Evolutionary conservation across 169 alveolate genomes (phyloP), one percentile per base, ranked within the genome.

Genomic region (Plasmodium inui): DNA sequence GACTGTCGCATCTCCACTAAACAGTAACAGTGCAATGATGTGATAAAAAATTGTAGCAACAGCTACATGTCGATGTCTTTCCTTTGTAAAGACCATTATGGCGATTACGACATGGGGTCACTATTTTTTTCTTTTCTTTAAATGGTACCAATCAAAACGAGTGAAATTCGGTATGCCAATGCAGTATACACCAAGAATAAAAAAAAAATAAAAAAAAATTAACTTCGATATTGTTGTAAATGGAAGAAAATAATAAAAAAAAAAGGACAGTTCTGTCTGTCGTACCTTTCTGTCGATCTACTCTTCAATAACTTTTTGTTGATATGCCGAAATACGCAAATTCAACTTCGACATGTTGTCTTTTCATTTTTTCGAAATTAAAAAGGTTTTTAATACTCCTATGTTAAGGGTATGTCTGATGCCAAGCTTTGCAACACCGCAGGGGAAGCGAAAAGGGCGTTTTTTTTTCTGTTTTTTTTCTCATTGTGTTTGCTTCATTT

Each of bases 71-170:
- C 14, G 39, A 1, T 9, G 61, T 3, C 72, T 82, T 82, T 61
- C 61, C 67, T 82, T 82, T 55, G 72, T n/a, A 30, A 82, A 26
- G 28, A 32, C 6, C 90, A 82, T 82, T 82, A 26, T 82, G 39
- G 10, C 9, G 5, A 44, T n/a, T 50, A 44, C 30, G 34, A 26
- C 9, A 22, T 50, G 32, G 12, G 55, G 26, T 50, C 53, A 17
- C 46, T 30, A 74, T 74, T 74, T 32, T 74, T 74, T 74, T 34
- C 2, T 34, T 74, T 74, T 74, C 32, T 41, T n/a, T 34, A 74
- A 34, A 37, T 34, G 32, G 55, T 26, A 74, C 28, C 32, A 17
- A 19, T 61, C 74, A 61, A n/a, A 61, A 26, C 74, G 32, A 17
- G 32, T 61, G 26, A 6, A 22, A 22, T 34, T 26, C 30, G 3